phyloP scores from a whole-genome alignment of 495 filamentous ascomycete species.

The Umbilicaria muhlenbergii region DNA sequence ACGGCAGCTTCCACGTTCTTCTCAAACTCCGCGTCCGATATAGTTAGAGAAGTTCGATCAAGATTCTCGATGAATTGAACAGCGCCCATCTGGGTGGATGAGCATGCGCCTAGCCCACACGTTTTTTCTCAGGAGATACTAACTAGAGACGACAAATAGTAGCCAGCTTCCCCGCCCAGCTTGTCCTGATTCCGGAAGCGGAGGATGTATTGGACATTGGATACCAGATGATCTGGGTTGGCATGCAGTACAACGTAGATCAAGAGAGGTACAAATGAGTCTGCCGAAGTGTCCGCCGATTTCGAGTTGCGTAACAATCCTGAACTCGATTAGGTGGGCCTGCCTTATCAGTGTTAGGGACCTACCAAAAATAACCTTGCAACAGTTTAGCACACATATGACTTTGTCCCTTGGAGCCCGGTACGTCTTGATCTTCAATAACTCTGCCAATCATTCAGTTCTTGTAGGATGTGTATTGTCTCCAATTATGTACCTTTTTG shows the following conservation, averaged over 20 bases:
- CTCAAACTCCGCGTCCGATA: slow-evolving; percentile 91
- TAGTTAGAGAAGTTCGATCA: slow-evolving; percentile 83
- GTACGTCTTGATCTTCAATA: slow-evolving; percentile 91
- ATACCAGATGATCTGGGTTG: slow-evolving; percentile 87
- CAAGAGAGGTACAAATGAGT: slow-evolving; percentile 87
- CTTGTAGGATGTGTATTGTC: background rate
- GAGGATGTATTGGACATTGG: slow-evolving; percentile 95
- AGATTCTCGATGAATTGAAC: slow-evolving; percentile 95
- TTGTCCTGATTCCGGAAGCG: slow-evolving; percentile 97
- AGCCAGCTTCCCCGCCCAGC: slow-evolving; percentile 87
- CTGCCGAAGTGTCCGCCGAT: slow-evolving; percentile 74
- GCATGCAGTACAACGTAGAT: slow-evolving; percentile 93
- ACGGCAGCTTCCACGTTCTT: slow-evolving; percentile 88
- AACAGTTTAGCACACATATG: slow-evolving; percentile 95
- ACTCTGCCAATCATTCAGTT: slow-evolving; percentile 39
- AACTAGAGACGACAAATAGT: slow-evolving; percentile 94
- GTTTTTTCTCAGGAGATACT: slow-evolving; percentile 9
- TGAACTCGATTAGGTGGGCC: slow-evolving; percentile 17
- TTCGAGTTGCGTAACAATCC: slow-evolving; percentile 84
- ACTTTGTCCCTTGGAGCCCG: slow-evolving; percentile 94
- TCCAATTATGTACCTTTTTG: slow-evolving; percentile 51
- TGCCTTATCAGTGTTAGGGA: slow-evolving; percentile 8
- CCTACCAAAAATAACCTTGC: slow-evolving; percentile 96
- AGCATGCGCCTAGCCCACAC: background rate
- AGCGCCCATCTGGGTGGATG: slow-evolving; percentile 57